Evolutionary conservation across 2,329 filamentous ascomycete species (phyloP).

Genomic region (Hymenoscyphus albidus): DNA sequence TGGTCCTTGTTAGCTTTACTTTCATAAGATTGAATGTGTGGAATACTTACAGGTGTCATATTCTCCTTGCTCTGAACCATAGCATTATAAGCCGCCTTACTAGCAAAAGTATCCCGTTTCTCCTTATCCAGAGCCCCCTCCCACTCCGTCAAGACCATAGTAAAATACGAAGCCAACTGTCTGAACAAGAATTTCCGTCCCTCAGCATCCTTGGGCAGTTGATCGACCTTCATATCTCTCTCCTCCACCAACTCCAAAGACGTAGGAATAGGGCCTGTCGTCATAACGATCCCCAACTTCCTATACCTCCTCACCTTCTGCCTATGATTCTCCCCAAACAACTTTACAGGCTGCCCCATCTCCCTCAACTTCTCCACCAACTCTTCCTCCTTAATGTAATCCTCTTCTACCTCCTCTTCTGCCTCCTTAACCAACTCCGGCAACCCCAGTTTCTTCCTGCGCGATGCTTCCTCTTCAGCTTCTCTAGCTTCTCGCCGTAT

Average conservation of each 20-base stretch:
- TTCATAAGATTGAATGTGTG: neutral
- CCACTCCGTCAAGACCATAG: conserved; percentile 91
- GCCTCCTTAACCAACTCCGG: conserved; percentile 62
- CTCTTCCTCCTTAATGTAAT: conserved; percentile 69
- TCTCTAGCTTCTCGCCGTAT: conserved; percentile 67
- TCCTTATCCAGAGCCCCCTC: conserved; percentile 69
- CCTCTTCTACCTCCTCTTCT: conserved; percentile 45
- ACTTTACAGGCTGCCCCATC: conserved; percentile 65
- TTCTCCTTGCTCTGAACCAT: conserved; percentile 87
- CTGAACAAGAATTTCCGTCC: conserved; percentile 71
- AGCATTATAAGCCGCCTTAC: conserved; percentile 75
- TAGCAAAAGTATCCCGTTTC: conserved; percentile 63
- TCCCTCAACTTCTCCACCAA: conserved; percentile 64
- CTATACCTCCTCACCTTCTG: conserved; percentile 68
- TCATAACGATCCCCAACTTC: conserved; percentile 57
- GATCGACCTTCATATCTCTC: conserved; percentile 79
- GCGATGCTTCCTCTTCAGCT: conserved; percentile 65
- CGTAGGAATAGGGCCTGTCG: conserved; percentile 80
- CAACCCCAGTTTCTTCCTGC: conserved; percentile 74
- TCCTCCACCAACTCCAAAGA: conserved; percentile 75
- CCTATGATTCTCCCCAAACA: conserved; percentile 80
- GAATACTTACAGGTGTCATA: conserved; percentile 63
- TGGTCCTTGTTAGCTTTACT: conserved; percentile 29
- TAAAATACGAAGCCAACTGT: conserved; percentile 92
- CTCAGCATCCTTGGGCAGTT: conserved; percentile 58